Base-by-base conservation (phyloP, 495 filamentous ascomycete species). In the Penicillium lagena region DNA sequence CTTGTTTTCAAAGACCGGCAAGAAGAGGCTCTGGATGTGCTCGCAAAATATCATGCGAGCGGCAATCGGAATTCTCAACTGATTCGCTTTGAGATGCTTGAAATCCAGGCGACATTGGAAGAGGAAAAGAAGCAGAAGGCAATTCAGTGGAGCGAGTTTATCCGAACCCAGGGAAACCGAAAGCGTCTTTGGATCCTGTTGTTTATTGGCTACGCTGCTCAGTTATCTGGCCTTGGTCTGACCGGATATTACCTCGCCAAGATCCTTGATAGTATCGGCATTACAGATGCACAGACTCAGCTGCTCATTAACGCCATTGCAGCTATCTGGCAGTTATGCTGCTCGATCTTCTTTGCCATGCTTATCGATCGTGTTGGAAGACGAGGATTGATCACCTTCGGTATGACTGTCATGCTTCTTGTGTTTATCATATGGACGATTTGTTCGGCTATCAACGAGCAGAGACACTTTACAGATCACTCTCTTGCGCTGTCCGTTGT, bases 151-250 rank as follows among this genome's bases (percentile, higher is more conserved):
- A 40, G 52, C 31, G 81, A 85, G 48, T 80, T 87, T 67, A 66
- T 87, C 69, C 64, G 63, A 37, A 85, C 83, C 44, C 77, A 75
- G 59, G 83, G 85, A 45, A 89, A 88, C 66, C 75, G 80, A 7
- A 81, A 81, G 54, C 75, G 83, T 22, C 54, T 86, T 5, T 42
- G 60, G 33, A 61, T 87, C 22, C 72, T 81, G 29, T 59, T 82
- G 32, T 74, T 74, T 14, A 66, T 83, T 29, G 81, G 81, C 52
- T 52, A 65, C 39, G 71, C 70, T 41, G 79, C 76, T 7, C 83
- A 86, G 58, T 86, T 79, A 78, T 79, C 75, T 29, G 83, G 83
- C 35, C 85, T 85, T 54, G 80, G 75, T 35, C 68, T 87, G 31
- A 76, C 84, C 51, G 80, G 76, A 40, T 82, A 83, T 69, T 85